phyloP scores from a whole-genome alignment of 805 yeast genomes.

The Teunomyces tritomae region DNA sequence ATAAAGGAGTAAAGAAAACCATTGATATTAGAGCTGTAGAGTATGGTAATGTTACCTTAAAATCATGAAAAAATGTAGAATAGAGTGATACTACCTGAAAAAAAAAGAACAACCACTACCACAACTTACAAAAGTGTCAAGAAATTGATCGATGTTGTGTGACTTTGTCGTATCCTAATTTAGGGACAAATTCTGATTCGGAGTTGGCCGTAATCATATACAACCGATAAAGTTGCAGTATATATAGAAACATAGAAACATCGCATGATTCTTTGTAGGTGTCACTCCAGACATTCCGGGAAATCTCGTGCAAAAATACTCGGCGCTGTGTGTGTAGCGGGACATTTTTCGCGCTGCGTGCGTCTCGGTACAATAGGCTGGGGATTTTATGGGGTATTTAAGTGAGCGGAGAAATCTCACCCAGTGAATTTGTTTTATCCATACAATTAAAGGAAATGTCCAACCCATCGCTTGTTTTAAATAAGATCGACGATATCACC shows the following conservation, averaged over 20 bases:
- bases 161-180: no score
- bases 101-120: no score
- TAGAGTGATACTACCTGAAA: no score
- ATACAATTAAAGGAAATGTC: slow-evolving; percentile 13
- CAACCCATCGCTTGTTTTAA: slow-evolving; percentile 60
- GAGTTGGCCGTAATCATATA: background rate
- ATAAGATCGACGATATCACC: slow-evolving; percentile 58
- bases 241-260: no score
- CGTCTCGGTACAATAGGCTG: background rate
- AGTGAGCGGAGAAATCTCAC: background rate
- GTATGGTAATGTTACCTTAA: no score
- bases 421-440: background rate
- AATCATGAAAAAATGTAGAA: no score
- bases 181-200: background rate
- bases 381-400: background rate
- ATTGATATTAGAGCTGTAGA: no score
- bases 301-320: background rate
- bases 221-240: background rate
- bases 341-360: background rate
- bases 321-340: background rate
- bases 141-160: no score
- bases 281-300: background rate
- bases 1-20: no score
- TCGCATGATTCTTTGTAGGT: background rate
- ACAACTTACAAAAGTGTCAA: no score